A percentile compares a stretch with the other conserved stretches of the same genome.
These are phyloP conservation scores for Kalmusia sp. DNA, from an alignment of 2,329 filamentous ascomycete species.

Conservation along the genomic window DNA sequence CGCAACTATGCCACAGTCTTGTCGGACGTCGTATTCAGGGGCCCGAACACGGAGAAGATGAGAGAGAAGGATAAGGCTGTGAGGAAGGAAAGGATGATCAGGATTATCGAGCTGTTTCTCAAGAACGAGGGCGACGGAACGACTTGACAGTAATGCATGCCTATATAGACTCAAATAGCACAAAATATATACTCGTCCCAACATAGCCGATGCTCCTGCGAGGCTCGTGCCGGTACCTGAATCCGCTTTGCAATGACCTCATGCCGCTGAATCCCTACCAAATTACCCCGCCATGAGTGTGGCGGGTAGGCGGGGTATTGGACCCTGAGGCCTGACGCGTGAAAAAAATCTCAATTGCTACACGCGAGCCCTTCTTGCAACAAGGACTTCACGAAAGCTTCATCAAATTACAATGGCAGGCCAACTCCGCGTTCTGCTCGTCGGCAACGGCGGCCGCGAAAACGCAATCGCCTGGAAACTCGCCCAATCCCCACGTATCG, in stretches of 20 bases:
- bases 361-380: background rate
- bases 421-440: conserved; percentile 68
- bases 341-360: conserved; percentile 2
- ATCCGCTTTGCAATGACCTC: background rate
- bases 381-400: background rate
- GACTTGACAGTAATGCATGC: background rate
- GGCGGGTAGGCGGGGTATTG: conserved; percentile 5
- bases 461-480: conserved; percentile 96
- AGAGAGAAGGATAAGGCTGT: conserved; percentile 67
- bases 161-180: too few species aligned
- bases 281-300: conserved; percentile 2
- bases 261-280: background rate
- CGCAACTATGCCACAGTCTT: conserved; percentile 71
- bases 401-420: conserved; percentile 28
- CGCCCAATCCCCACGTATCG: conserved; percentile 78
- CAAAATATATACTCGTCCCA: too few species aligned
- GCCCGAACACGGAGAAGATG: conserved; percentile 40
- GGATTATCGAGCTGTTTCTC: conserved; percentile 75
- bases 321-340: too few species aligned
- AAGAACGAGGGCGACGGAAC: conserved; percentile 10
- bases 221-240: too few species aligned
- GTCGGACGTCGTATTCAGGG: conserved; percentile 67
- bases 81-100: conserved; percentile 69
- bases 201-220: too few species aligned
- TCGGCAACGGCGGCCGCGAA: conserved; percentile 94